Conservation (phyloP, 768 basidiomycete species). For the Obba rivulosa region DNA sequence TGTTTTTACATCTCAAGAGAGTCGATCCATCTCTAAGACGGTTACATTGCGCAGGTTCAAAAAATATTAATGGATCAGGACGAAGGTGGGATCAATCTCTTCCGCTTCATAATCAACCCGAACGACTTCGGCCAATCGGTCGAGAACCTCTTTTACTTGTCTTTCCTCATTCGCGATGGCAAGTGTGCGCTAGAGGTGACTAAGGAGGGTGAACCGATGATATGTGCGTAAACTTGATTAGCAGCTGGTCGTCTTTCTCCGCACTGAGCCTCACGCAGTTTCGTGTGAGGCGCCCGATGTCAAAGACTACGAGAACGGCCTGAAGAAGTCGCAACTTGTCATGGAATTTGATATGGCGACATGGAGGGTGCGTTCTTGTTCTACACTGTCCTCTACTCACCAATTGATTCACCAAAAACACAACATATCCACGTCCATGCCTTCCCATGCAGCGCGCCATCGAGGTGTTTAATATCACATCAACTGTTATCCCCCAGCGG, state of each 20-base stretch:
- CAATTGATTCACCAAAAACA: not conserved
- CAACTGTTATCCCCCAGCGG: conserved; percentile 73
- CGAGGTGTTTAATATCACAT: conserved; percentile 75
- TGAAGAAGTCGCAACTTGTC: conserved; percentile 79
- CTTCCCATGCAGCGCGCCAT: conserved; percentile 64
- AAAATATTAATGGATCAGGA: conserved; percentile 47
- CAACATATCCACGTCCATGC: not conserved
- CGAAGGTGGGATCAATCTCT: conserved; percentile 64
- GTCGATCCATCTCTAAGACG: not conserved
- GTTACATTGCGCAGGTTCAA: conserved; percentile 43
- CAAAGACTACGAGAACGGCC: conserved; percentile 56
- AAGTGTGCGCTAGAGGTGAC: conserved; percentile 68
- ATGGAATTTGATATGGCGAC: conserved; percentile 88
- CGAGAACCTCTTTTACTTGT: conserved; percentile 94
- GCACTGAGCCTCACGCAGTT: conserved; percentile 32
- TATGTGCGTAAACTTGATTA: conserved; percentile 47
- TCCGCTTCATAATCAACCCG: conserved; percentile 87
- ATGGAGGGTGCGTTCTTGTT: conserved; percentile 81
- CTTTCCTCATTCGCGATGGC: conserved; percentile 87
- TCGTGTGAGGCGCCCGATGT: conserved; percentile 58
- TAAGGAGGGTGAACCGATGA: conserved; percentile 63
- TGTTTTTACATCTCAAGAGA: too few relatives aligned
- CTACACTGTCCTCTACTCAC: not conserved
- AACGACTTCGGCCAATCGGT: conserved; percentile 88
- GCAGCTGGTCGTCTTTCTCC: not conserved